A percentile compares a stretch with the other conserved stretches of the same genome.
Conservation (phyloP, 441 rosid genomes). For the Euphorbia schlechtendalii region DNA sequence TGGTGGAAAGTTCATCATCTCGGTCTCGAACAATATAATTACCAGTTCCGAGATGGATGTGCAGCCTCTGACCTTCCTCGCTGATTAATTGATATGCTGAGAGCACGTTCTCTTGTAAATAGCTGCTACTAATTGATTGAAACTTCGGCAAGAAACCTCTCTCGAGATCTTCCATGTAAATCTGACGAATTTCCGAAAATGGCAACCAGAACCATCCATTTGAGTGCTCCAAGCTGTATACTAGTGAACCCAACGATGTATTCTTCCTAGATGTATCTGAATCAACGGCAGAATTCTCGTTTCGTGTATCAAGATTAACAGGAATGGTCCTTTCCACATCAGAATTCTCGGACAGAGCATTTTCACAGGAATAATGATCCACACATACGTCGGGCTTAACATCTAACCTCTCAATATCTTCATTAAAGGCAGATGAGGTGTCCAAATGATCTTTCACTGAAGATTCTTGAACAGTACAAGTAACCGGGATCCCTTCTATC, state of each 20-base stretch:
- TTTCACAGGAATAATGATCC: too few species aligned
- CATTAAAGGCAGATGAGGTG: too few species aligned
- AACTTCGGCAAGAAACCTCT: conserved; percentile 52
- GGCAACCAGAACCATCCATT: conserved; percentile 85
- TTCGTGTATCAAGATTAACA: too few species aligned
- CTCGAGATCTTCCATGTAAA: conserved; percentile 47
- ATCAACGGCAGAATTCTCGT: too few species aligned
- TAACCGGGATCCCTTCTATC: too few species aligned
- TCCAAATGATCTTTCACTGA: too few species aligned
- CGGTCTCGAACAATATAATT: conserved; percentile 63
- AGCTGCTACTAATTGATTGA: conserved; percentile 39
- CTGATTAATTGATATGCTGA: conserved; percentile 45
- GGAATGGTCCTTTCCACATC: too few species aligned
- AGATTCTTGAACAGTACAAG: too few species aligned
- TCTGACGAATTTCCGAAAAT: conserved; percentile 55
- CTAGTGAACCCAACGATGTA: conserved; percentile 28
- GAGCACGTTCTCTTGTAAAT: conserved; percentile 35
- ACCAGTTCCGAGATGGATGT: conserved; percentile 55
- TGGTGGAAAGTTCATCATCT: conserved; percentile 88
- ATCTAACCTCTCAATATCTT: too few species aligned
- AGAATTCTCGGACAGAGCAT: too few species aligned
- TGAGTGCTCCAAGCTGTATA: conserved; percentile 37
- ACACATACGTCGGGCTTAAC: too few species aligned
- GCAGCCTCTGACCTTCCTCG: conserved; percentile 79
- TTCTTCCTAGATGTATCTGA: neutral